These are phyloP conservation scores for Falciphora oryzae DNA, from an alignment of 2,329 filamentous ascomycete genomes.

Conservation along the genomic window DNA sequence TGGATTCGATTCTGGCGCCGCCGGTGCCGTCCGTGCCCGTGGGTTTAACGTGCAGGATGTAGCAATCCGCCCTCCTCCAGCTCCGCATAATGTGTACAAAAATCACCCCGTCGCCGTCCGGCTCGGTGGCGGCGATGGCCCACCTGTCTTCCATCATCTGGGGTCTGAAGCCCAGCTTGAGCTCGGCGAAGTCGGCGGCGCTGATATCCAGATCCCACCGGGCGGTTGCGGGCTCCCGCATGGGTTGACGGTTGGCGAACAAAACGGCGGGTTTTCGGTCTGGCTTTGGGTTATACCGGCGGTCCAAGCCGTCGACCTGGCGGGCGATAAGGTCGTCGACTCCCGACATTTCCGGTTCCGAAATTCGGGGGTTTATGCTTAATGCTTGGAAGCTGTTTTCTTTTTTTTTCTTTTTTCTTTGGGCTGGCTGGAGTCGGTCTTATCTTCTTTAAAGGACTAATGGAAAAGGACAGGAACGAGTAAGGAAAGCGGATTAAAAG, in stretches of 20 bases:
- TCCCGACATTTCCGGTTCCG: conserved; percentile 7
- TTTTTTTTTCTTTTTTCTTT: neutral
- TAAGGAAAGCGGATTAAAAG: too few species aligned
- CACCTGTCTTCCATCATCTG: conserved; percentile 3
- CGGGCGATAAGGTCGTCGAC: conserved; percentile 1
- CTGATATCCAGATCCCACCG: conserved; percentile 3
- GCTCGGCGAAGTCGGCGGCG: conserved; percentile 5
- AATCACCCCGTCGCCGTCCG: conserved; percentile 6
- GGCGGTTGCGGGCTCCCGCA: conserved; percentile 5
- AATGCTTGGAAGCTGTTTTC: conserved; percentile 2
- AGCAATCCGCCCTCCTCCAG: conserved; percentile 2
- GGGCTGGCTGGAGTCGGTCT: too few species aligned
- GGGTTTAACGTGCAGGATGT: conserved; percentile 5
- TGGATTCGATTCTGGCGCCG: conserved; percentile 5
- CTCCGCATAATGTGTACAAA: conserved; percentile 6
- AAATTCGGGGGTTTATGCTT: conserved; percentile 4
- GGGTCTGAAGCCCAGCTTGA: conserved; percentile 5
- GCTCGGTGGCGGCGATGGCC: conserved; percentile 7
- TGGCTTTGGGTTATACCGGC: conserved; percentile 1
- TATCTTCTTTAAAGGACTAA: too few species aligned
- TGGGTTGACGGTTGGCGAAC: conserved; percentile 2
- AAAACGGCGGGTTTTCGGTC: conserved; percentile 1
- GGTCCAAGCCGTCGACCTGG: conserved; percentile 1
- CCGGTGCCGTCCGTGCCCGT: conserved; percentile 4
- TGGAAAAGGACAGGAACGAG: too few species aligned